Evolutionary conservation across 306 rosid species (phyloP).

Genomic region (Vigna mungo): DNA sequence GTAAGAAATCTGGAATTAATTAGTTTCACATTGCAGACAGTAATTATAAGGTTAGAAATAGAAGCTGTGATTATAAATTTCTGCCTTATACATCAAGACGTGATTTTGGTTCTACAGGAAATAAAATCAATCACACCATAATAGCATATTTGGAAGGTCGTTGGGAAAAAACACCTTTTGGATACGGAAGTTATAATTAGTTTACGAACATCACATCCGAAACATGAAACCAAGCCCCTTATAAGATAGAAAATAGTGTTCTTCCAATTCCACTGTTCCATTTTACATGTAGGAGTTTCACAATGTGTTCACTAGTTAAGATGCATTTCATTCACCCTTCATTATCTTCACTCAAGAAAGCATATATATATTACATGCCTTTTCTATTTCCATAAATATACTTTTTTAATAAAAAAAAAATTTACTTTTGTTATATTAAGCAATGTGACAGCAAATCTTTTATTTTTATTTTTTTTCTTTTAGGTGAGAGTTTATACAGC

Average conservation of each 20-base stretch:
- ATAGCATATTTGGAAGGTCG: too few species aligned
- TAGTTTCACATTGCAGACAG: too few species aligned
- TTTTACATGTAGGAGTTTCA: not conserved
- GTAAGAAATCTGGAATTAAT: too few species aligned
- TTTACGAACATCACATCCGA: not conserved
- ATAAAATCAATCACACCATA: too few species aligned
- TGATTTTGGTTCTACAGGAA: too few species aligned
- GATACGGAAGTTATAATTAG: too few species aligned
- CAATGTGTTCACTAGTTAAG: not conserved
- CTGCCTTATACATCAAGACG: too few species aligned
- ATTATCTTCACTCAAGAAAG: not conserved
- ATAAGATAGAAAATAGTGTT: not conserved
- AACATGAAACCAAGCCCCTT: not conserved
- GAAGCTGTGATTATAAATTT: too few species aligned
- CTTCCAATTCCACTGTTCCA: conserved; percentile 1
- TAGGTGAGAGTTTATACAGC: conserved; percentile 94
- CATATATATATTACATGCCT: not conserved
- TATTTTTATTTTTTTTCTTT: not conserved
- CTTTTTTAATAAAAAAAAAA: not conserved
- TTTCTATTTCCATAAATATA: not conserved
- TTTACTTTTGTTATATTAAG: not conserved
- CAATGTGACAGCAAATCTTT: not conserved
- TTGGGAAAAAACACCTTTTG: too few species aligned
- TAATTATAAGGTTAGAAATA: too few species aligned
- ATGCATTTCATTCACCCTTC: not conserved